Evolutionary conservation across 2,329 filamentous ascomycete species (phyloP).

Genomic region (Diaporthe ilicicola): DNA sequence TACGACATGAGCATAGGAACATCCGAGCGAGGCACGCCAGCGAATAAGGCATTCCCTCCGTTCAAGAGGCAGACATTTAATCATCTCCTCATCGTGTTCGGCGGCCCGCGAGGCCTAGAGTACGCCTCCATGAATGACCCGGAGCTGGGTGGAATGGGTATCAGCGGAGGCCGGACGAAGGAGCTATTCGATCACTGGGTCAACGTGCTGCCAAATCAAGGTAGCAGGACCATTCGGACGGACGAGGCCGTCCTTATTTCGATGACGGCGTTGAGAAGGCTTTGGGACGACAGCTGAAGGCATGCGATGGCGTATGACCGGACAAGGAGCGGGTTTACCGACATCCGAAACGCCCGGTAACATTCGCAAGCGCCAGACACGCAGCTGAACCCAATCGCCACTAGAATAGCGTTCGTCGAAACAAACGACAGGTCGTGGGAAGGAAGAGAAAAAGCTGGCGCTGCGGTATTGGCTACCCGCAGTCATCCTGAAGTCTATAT

Average conservation of each 20-base stretch:
- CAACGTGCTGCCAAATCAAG: slow-evolving; percentile 81
- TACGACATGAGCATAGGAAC: slow-evolving; percentile 88
- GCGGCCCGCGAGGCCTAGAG: slow-evolving; percentile 82
- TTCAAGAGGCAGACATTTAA: slow-evolving; percentile 62
- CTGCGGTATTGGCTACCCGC: neutral
- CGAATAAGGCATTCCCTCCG: slow-evolving; percentile 55
- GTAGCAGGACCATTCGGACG: slow-evolving; percentile 82
- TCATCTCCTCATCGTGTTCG: slow-evolving; percentile 82
- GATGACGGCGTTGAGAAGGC: slow-evolving; percentile 70
- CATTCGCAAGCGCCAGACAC: neutral
- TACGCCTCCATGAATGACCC: slow-evolving; percentile 72
- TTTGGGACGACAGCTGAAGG: slow-evolving; percentile 55
- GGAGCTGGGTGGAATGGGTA: slow-evolving; percentile 65
- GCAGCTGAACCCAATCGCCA: neutral
- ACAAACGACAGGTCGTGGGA: neutral
- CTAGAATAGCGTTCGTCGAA: neutral
- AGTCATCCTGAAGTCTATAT: neutral
- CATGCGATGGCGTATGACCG: neutral
- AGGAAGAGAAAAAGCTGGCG: neutral
- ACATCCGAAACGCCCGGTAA: neutral
- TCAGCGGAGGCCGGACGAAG: slow-evolving; percentile 69
- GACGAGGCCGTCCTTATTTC: slow-evolving; percentile 86
- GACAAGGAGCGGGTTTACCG: neutral
- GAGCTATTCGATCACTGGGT: slow-evolving; percentile 87
- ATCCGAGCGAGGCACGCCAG: slow-evolving; percentile 74